phyloP scores from a whole-genome alignment of 805 yeast genomes.

The Metschnikowia proteae region DNA sequence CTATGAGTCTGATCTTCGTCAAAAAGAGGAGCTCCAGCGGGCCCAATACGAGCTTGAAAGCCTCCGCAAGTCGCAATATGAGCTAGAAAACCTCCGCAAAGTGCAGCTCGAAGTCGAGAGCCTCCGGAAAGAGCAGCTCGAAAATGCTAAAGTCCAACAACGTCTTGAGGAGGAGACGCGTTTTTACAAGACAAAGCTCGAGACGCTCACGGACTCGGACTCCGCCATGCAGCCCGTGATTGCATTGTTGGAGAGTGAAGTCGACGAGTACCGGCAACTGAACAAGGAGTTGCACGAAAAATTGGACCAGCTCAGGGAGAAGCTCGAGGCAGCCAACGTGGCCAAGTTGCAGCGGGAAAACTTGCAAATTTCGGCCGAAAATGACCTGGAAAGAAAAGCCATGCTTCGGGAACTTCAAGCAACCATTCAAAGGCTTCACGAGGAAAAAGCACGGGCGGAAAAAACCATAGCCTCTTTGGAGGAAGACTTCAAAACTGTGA shows the following conservation, averaged over 20 bases:
- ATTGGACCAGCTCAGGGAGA: conserved; percentile 12
- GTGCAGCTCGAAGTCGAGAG: conserved; percentile 37
- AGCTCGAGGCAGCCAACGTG: not conserved
- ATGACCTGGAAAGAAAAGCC: conserved; percentile 4
- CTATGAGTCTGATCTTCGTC: not conserved
- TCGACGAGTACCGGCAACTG: conserved; percentile 28
- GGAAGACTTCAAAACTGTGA: conserved; percentile 24
- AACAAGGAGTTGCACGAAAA: conserved; percentile 25
- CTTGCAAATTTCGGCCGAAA: not conserved
- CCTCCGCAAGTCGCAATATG: conserved; percentile 4
- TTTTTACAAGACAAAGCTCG: conserved; percentile 29
- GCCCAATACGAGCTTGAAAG: conserved; percentile 5
- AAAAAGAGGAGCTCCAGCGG: not conserved
- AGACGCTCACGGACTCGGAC: conserved; percentile 20
- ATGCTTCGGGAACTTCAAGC: conserved; percentile 11
- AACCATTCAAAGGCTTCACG: conserved; percentile 8
- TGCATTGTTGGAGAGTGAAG: conserved; percentile 30
- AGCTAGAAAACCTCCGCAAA: conserved; percentile 8
- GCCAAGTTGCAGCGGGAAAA: conserved; percentile 3
- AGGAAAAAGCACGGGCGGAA: conserved; percentile 21
- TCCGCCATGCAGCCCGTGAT: conserved; percentile 13
- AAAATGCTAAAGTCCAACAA: conserved; percentile 33
- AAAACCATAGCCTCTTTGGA: conserved; percentile 27
- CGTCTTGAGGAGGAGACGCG: conserved; percentile 34
- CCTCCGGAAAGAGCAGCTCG: conserved; percentile 34